Percentiles rank a stretch among this genome's conserved stretches.
phyloP scores from a whole-genome alignment of 352 stramenopile species.

The Globisporangium splendens region DNA sequence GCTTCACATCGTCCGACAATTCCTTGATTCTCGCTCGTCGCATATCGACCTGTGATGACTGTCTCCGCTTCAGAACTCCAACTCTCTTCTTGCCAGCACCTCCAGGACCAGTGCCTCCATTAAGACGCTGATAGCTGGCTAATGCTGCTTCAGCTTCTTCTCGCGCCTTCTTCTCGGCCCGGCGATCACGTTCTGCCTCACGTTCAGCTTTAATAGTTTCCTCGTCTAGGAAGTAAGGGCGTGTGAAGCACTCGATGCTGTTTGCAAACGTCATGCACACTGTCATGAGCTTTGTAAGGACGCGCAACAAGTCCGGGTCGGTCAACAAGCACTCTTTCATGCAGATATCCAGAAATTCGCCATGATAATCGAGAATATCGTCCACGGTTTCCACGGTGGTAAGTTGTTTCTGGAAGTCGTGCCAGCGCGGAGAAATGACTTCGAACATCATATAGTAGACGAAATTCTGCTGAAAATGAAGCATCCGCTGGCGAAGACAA shows the following conservation, averaged over 20 bases:
- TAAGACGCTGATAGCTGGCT: conserved; percentile 44
- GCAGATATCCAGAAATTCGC: conserved; percentile 94
- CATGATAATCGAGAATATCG: conserved; percentile 93
- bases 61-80: conserved; percentile 43
- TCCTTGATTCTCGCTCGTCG: conserved; percentile 77
- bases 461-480: conserved; percentile 99
- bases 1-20: conserved; percentile 74
- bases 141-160: conserved; percentile 78
- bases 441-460: conserved; percentile 99
- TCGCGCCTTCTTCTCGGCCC: conserved; percentile 73
- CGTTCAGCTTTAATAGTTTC: conserved; percentile 83
- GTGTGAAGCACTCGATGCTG: conserved; percentile 91
- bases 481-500: conserved; percentile 96
- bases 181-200: conserved; percentile 69
- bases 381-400: conserved; percentile 86
- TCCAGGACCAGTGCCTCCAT: conserved; percentile 10
- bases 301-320: conserved; percentile 91
- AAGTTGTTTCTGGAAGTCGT: conserved; percentile 87
- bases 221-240: conserved; percentile 79
- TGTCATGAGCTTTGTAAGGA: conserved; percentile 96
- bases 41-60: conserved; percentile 78
- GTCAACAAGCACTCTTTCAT: conserved; percentile 97
- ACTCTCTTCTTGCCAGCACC: conserved; percentile 46
- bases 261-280: conserved; percentile 95
- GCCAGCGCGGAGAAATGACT: conserved; percentile 93